Evolutionary conservation across 306 rosid species (phyloP).

Genomic region (Rosa persica): DNA sequence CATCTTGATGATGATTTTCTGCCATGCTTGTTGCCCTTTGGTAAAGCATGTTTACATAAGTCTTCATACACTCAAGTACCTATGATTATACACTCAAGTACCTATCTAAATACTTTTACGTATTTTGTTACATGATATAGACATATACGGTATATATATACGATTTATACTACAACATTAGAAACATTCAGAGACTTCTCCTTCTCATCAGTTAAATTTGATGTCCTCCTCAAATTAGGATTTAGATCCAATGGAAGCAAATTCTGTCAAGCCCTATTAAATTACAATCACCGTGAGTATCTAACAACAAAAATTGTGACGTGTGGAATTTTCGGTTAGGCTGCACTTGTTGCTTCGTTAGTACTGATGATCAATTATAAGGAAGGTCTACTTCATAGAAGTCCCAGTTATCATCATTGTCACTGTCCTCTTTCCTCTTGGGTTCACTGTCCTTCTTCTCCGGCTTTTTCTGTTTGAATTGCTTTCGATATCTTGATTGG

Average conservation of each 20-base stretch:
- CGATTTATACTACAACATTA: no score
- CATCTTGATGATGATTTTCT: no score
- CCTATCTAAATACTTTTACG: no score
- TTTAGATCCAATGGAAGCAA: background rate
- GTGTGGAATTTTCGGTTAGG: background rate
- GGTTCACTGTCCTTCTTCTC: slow-evolving; percentile 8
- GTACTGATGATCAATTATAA: slow-evolving; percentile 11
- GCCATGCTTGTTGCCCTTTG: no score
- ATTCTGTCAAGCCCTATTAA: background rate
- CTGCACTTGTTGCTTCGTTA: background rate
- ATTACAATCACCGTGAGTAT: background rate
- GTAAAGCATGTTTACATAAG: no score
- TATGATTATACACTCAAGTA: no score
- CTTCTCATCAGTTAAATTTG: background rate
- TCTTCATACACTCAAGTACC: no score
- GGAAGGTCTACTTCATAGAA: slow-evolving; percentile 36
- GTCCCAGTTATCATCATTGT: slow-evolving; percentile 39
- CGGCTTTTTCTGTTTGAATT: slow-evolving; percentile 4
- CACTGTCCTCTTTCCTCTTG: slow-evolving; percentile 8
- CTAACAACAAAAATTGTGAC: background rate
- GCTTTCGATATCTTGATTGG: slow-evolving; percentile 8
- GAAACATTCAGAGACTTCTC: background rate
- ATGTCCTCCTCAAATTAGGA: background rate
- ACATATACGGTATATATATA: no score
- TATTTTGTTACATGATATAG: background rate